These are phyloP conservation scores for Aspergillus felis DNA, from an alignment of 2,329 filamentous ascomycete species.

Conservation along the genomic window DNA sequence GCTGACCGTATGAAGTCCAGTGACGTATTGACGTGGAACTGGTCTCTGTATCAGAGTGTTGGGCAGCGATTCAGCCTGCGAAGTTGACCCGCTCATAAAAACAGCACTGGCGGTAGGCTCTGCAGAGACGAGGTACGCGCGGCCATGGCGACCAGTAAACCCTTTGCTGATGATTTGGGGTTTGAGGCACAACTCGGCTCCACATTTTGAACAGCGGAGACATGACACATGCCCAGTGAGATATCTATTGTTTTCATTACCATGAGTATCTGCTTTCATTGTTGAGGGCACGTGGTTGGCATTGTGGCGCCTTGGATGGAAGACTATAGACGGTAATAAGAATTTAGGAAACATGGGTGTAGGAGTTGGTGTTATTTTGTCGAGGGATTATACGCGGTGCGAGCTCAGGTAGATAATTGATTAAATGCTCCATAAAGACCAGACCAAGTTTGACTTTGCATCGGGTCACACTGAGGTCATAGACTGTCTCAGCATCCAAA, in stretches of 20 bases:
- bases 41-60: constrained; percentile 57
- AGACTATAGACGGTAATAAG: constrained; percentile 47
- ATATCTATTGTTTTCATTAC: constrained; percentile 28
- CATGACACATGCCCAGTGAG: constrained; percentile 49
- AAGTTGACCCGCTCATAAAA: constrained; percentile 24
- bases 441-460: background rate
- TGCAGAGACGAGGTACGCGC: constrained; percentile 59
- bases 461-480: constrained; percentile 7
- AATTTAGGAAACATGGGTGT: constrained; percentile 47
- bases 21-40: constrained; percentile 57
- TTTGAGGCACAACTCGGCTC: constrained; percentile 55
- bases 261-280: background rate
- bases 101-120: constrained; percentile 28
- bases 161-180: constrained; percentile 61
- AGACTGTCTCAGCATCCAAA: background rate
- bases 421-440: background rate
- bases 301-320: constrained; percentile 33
- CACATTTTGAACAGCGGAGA: constrained; percentile 57
- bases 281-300: constrained; percentile 7
- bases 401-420: background rate
- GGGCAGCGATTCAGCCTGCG: constrained; percentile 44
- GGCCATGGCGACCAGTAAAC: constrained; percentile 62
- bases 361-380: background rate
- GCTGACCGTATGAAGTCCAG: constrained; percentile 59
- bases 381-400: background rate